Evolutionary conservation across 768 basidiomycete species (phyloP).

Genomic region (Panaeolus cyanescens): DNA sequence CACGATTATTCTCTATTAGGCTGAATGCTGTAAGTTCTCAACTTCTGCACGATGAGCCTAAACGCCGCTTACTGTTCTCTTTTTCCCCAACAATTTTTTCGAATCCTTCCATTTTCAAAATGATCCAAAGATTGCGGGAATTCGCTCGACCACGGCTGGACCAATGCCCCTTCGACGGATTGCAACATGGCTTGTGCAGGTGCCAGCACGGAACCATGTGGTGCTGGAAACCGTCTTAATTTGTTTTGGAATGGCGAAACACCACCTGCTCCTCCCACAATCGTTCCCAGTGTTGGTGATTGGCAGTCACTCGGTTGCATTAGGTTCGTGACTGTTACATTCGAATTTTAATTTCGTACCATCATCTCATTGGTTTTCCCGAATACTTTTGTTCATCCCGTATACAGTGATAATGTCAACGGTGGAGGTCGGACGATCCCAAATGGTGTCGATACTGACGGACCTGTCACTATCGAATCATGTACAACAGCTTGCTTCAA

Average conservation of each 20-base stretch:
- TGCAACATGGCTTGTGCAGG: slow-evolving; percentile 68
- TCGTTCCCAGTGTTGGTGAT: slow-evolving; percentile 54
- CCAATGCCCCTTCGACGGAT: slow-evolving; percentile 46
- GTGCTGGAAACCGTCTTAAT: slow-evolving; percentile 59
- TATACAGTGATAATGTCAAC: slow-evolving; percentile 42
- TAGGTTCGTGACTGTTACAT: slow-evolving; percentile 42
- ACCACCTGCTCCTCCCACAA: slow-evolving; percentile 57
- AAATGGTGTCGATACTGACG: slow-evolving; percentile 34
- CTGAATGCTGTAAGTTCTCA: slow-evolving; percentile 30
- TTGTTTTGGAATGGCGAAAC: slow-evolving; percentile 63
- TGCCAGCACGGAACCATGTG: slow-evolving; percentile 57
- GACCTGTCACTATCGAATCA: slow-evolving; percentile 50
- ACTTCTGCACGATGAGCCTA: slow-evolving; percentile 6
- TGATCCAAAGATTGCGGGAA: slow-evolving; percentile 62
- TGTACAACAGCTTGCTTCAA: slow-evolving; percentile 66
- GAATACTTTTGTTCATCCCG: slow-evolving; percentile 3
- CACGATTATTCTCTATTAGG: slow-evolving; percentile 16
- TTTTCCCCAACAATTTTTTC: background rate
- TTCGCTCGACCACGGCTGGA: slow-evolving; percentile 44
- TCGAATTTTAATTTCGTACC: slow-evolving; percentile 5
- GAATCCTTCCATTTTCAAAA: slow-evolving; percentile 4
- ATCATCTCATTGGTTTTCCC: slow-evolving; percentile 27
- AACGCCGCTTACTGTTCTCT: slow-evolving; percentile 7
- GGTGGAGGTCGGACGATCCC: slow-evolving; percentile 44
- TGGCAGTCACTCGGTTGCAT: slow-evolving; percentile 80